These are phyloP conservation scores for Metschnikowia shivogae DNA, from an alignment of 805 yeast genomes.

Conservation along the genomic window DNA sequence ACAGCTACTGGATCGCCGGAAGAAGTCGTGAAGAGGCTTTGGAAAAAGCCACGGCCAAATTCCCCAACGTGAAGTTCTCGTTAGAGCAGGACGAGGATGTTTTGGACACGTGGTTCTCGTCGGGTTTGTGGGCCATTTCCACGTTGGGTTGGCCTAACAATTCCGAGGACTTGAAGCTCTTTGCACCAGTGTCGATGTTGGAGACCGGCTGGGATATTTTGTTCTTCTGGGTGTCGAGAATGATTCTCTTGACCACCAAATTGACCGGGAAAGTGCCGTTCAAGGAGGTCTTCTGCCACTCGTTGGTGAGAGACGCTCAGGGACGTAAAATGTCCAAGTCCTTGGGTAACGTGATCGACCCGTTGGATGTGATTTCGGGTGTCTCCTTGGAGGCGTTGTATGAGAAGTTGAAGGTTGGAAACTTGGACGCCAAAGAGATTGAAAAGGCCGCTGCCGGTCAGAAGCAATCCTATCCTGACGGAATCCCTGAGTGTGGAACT, in stretches of 20 bases:
- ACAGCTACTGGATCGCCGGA: slow-evolving; percentile 88
- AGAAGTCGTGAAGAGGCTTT: slow-evolving; percentile 78
- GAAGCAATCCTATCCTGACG: slow-evolving; percentile 84
- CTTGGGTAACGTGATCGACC: slow-evolving; percentile 94
- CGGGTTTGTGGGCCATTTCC: slow-evolving; percentile 97
- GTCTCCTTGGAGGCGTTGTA: slow-evolving; percentile 75
- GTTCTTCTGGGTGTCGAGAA: slow-evolving; percentile 98
- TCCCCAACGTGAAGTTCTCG: slow-evolving; percentile 64
- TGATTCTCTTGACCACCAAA: slow-evolving; percentile 88
- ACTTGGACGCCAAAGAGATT: slow-evolving; percentile 84
- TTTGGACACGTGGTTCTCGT: slow-evolving; percentile 97
- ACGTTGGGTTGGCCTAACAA: slow-evolving; percentile 93
- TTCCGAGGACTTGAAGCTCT: slow-evolving; percentile 67
- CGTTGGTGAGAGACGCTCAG: slow-evolving; percentile 97
- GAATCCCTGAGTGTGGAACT: slow-evolving; percentile 99
- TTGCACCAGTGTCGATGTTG: slow-evolving; percentile 87
- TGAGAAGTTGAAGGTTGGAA: slow-evolving; percentile 72
- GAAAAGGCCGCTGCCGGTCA: slow-evolving; percentile 87
- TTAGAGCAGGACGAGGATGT: slow-evolving; percentile 97
- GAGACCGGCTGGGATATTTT: slow-evolving; percentile 99
- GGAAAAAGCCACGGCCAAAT: slow-evolving; percentile 70
- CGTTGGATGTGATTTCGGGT: slow-evolving; percentile 90
- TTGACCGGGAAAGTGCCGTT: slow-evolving; percentile 90
- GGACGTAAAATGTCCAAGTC: slow-evolving; percentile 99
- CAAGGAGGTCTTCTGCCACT: slow-evolving; percentile 96